These are phyloP conservation scores for Tetradesmus obliquus DNA, from an alignment of 139 green algal genomes.

Conservation along the genomic window DNA sequence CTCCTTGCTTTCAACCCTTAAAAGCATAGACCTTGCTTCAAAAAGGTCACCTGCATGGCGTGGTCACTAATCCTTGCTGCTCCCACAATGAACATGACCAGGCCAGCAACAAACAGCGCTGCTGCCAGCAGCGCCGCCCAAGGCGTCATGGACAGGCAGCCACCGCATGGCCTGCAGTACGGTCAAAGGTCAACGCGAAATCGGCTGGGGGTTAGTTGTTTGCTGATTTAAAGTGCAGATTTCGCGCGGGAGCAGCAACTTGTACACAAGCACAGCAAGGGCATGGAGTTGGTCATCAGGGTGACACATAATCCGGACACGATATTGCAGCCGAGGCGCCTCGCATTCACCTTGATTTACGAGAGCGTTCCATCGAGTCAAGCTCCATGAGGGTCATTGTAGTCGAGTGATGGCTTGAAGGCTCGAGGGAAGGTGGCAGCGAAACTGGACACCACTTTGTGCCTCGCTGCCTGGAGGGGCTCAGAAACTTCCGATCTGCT, in stretches of 20 bases:
- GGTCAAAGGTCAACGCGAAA: neutral
- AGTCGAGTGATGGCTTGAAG: neutral
- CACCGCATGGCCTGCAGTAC: neutral
- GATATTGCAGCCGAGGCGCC: neutral
- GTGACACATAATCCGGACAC: neutral
- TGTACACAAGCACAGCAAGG: neutral
- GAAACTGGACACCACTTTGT: neutral
- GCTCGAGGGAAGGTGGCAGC: neutral
- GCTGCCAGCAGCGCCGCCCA: conserved; percentile 19
- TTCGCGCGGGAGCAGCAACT: neutral
- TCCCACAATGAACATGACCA: conserved; percentile 1
- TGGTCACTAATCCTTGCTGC: neutral
- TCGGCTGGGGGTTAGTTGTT: no score
- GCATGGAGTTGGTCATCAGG: neutral
- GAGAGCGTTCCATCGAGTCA: neutral
- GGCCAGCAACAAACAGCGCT: conserved; percentile 3
- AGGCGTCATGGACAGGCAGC: neutral
- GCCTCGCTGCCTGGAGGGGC: neutral
- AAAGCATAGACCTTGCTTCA: no score
- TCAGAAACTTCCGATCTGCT: neutral
- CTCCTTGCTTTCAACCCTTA: no score
- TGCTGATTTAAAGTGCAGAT: neutral
- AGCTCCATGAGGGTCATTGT: neutral
- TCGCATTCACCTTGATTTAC: neutral
- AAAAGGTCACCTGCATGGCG: conserved; percentile 1